These are phyloP conservation scores for Bolboschoenoplectus hybrid DNA, from an alignment of 202 grass and related monocot species.

Conservation along the genomic window DNA sequence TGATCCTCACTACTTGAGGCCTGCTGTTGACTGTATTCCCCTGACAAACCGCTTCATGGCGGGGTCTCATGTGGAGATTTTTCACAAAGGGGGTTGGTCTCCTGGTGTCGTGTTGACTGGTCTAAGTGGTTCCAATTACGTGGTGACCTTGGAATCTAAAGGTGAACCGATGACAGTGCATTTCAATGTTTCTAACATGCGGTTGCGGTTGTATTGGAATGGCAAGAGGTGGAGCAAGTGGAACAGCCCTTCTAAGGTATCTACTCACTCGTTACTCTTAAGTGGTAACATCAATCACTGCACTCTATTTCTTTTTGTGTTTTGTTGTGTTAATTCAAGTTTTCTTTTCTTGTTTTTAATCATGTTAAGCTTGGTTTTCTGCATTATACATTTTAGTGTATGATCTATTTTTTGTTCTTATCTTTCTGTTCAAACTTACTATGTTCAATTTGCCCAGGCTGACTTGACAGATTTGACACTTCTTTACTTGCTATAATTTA, in stretches of 20 bases:
- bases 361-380: neutral
- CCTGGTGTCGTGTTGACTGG: slow-evolving; percentile 45
- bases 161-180: slow-evolving; percentile 15
- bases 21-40: neutral
- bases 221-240: slow-evolving; percentile 52
- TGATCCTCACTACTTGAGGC: slow-evolving; percentile 58
- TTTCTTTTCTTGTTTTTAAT: slow-evolving; percentile 5
- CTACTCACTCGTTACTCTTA: neutral
- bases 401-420: neutral
- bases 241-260: slow-evolving; percentile 33
- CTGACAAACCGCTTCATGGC: slow-evolving; percentile 45
- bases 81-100: slow-evolving; percentile 56
- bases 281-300: neutral
- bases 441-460: neutral
- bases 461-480: slow-evolving; percentile 5
- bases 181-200: slow-evolving; percentile 43
- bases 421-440: slow-evolving; percentile 8
- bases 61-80: slow-evolving; percentile 54
- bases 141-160: slow-evolving; percentile 39
- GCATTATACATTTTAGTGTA: neutral
- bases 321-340: neutral
- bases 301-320: neutral
- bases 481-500: slow-evolving; percentile 28
- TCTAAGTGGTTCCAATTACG: slow-evolving; percentile 44
- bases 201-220: slow-evolving; percentile 50